A percentile compares a stretch with the other conserved stretches of the same genome.
Evolutionary conservation across 805 yeast species (phyloP).

Genomic region (Grigorovia humatica): DNA sequence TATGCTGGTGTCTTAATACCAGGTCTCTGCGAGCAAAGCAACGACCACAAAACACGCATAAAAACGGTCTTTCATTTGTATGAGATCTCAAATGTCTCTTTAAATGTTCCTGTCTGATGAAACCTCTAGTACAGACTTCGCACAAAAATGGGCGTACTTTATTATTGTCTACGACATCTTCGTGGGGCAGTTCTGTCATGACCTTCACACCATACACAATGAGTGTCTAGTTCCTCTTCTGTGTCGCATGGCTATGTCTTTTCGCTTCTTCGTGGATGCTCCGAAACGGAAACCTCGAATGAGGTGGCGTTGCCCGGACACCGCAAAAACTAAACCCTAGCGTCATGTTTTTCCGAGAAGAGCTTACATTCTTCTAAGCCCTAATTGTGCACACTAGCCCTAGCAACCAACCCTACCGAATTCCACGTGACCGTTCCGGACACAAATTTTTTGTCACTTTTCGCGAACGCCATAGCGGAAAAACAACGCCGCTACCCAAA

Average conservation of each 20-base stretch:
- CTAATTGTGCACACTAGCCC: too few species aligned
- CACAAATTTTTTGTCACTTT: too few species aligned
- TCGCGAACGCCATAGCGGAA: too few species aligned
- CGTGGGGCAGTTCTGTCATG: background rate
- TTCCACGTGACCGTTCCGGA: too few species aligned
- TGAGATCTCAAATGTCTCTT: constrained; percentile 91
- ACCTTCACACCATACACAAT: background rate
- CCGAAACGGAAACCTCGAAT: too few species aligned
- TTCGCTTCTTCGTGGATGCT: background rate
- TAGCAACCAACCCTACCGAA: too few species aligned
- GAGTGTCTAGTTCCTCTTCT: background rate
- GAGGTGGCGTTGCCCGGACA: too few species aligned
- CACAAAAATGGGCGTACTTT: constrained; percentile 75
- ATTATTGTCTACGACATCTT: background rate
- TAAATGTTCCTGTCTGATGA: constrained; percentile 89
- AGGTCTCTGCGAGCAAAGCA: constrained; percentile 85
- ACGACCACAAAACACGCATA: constrained; percentile 92
- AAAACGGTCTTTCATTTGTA: constrained; percentile 93
- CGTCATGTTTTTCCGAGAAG: too few species aligned
- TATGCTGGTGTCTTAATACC: constrained; percentile 88
- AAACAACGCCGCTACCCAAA: too few species aligned
- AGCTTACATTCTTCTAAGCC: too few species aligned
- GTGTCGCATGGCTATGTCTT: too few species aligned
- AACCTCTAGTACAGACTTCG: constrained; percentile 81
- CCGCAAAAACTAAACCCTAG: too few species aligned